These are phyloP conservation scores for Azolla pinnata DNA, from an alignment of 75 land plant species.

Conservation along the genomic window DNA sequence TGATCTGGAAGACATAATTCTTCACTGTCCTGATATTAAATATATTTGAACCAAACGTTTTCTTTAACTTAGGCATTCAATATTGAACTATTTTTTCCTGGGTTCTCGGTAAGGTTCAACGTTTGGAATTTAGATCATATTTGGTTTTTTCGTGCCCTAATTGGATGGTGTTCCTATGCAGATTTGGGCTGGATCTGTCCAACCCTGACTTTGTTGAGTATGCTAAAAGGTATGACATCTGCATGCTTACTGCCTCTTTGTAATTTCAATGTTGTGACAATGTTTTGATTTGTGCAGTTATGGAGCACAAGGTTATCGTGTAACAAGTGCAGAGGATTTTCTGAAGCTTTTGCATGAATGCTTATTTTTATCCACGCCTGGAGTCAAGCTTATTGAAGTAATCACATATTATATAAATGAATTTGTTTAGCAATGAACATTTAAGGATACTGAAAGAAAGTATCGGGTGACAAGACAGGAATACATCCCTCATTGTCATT, in stretches of 20 bases:
- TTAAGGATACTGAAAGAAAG: neutral
- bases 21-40: no score
- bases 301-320: slow-evolving; percentile 23
- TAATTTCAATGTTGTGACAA: no score
- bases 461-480: neutral
- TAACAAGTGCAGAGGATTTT: slow-evolving; percentile 20
- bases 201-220: slow-evolving; percentile 27
- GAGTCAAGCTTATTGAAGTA: slow-evolving; percentile 30
- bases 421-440: neutral
- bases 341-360: slow-evolving; percentile 21
- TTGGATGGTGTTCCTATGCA: no score
- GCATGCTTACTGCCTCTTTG: neutral
- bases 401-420: neutral
- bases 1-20: no score
- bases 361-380: slow-evolving; percentile 3
- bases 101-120: no score
- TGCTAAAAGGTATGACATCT: slow-evolving; percentile 18
- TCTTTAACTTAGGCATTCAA: no score
- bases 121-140: no score
- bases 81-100: no score
- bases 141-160: no score
- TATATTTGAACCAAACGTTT: no score
- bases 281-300: slow-evolving; percentile 13
- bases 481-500: no score
- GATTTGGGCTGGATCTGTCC: slow-evolving; percentile 22